Evolutionary conservation across 2,329 filamentous ascomycete genomes (phyloP), one percentile per base, ranked within the genome.

Genomic region (Aspergillus fumigatiaffinis): DNA sequence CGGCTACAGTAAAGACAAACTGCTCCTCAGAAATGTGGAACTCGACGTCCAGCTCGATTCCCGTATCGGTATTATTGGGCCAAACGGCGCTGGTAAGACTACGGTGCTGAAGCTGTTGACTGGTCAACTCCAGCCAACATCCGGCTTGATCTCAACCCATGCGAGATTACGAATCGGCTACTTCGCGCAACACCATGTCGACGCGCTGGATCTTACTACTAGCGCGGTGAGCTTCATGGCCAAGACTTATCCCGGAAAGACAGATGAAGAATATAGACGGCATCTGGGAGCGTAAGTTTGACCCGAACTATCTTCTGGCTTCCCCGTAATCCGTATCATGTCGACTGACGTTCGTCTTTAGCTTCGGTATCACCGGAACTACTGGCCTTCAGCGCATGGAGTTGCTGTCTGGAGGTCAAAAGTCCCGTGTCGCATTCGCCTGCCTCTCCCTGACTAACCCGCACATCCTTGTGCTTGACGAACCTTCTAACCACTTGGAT

Each of bases 181-280:
- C 84, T 99, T 99, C 71, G 94, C 94, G 3, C 94, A 99, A 77
- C 94, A 99, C 75, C 94, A 99, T 80, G 92, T 99, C 63, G 94
- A 99, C 74, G 93, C 92, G 12, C 82, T 99, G 50, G 94, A 99
- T 73, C 82, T 99, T 63, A 94, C 86, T 61, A 86, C 86, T 63
- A 94, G 90, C 66, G 91, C 94, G 26, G 94, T 99, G 55, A 89
- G 89, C 60, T 99, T 97, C 82, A 97, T 99, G 92, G 86, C 94
- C 29, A 92, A 91, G 76, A 88, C 82, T 52, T 97, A 94, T 73
- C 92, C 91, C 0, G 94, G 94, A 56, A 90, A 86, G 74, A 90
- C 90, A 8, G 94, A 99, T 73, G 94, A 99, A 76, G 94, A 99
- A 73, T 99, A 99, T 77, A 90, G 94, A 58, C 86, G 94, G 50